These are phyloP conservation scores for Nothophytophthora sp. DNA, from an alignment of 352 stramenopile species.

Conservation along the genomic window DNA sequence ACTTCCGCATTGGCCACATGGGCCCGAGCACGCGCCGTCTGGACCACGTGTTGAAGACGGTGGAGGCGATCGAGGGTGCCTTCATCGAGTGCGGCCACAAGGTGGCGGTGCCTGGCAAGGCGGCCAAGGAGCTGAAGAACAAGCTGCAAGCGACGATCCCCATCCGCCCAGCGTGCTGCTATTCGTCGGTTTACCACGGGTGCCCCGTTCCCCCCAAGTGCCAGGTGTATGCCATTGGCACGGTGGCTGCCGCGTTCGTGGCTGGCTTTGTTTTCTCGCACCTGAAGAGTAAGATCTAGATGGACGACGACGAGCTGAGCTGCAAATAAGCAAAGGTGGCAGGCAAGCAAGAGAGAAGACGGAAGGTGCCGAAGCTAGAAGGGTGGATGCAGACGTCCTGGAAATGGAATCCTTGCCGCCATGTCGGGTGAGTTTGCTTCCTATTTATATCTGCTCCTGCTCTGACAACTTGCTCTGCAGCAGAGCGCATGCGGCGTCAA, in stretches of 20 bases:
- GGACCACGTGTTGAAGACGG: conserved; percentile 75
- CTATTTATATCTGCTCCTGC: no score
- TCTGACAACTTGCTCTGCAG: no score
- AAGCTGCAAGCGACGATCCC: conserved; percentile 53
- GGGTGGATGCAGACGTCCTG: no score
- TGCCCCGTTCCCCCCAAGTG: conserved; percentile 73
- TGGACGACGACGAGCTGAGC: no score
- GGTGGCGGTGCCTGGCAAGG: conserved; percentile 57
- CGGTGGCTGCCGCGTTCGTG: conserved; percentile 57
- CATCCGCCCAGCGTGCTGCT: conserved; percentile 46
- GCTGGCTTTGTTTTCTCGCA: conserved; percentile 55
- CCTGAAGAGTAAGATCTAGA: conserved; percentile 58
- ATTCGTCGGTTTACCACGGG: conserved; percentile 43
- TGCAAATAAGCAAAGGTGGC: no score
- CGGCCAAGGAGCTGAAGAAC: conserved; percentile 54
- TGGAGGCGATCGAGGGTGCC: conserved; percentile 69
- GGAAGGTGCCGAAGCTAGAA: no score
- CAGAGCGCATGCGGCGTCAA: no score
- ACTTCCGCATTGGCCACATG: conserved; percentile 88
- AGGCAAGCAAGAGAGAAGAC: no score
- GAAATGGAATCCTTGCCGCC: no score
- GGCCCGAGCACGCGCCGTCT: conserved; percentile 71
- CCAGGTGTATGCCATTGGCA: conserved; percentile 66
- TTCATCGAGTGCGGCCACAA: conserved; percentile 73
- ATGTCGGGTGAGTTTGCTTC: no score